These are phyloP conservation scores for Actinomortierella ambigua DNA, from an alignment of 371 early-diverging fungal species.

Conservation along the genomic window DNA sequence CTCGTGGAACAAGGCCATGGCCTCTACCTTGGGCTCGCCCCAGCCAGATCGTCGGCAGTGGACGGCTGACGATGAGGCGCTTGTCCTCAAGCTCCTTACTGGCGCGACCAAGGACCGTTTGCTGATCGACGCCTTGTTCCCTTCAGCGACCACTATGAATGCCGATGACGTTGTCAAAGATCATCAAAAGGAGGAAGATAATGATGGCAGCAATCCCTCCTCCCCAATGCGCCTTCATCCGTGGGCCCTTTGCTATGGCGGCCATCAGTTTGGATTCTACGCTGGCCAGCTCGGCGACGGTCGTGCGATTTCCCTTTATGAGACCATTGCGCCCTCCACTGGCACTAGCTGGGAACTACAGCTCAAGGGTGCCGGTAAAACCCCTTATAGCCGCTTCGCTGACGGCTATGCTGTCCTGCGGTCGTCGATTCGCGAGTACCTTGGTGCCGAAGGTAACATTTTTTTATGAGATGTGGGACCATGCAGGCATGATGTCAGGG, in stretches of 20 bases:
- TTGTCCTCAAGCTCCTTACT: constrained; percentile 25
- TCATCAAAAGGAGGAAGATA: background rate
- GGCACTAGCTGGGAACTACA: constrained; percentile 79
- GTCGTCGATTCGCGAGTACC: constrained; percentile 84
- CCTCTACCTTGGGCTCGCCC: constrained; percentile 14
- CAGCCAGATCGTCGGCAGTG: constrained; percentile 16
- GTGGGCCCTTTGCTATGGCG: constrained; percentile 88
- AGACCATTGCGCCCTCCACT: constrained; percentile 38
- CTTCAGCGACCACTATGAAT: too few species aligned
- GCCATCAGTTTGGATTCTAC: constrained; percentile 87
- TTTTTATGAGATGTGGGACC: too few species aligned
- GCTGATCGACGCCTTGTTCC: too few species aligned
- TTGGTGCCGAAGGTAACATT: constrained; percentile 80
- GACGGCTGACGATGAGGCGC: constrained; percentile 21
- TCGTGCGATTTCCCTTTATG: constrained; percentile 78
- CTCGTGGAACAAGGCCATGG: constrained; percentile 38
- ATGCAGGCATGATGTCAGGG: too few species aligned
- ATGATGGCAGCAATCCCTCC: constrained; percentile 11
- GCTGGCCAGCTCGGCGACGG: constrained; percentile 89
- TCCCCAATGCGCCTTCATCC: constrained; percentile 66
- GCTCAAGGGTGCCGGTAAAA: constrained; percentile 83
- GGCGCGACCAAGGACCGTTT: constrained; percentile 4
- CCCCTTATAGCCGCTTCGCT: constrained; percentile 87
- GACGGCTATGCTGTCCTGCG: constrained; percentile 89
- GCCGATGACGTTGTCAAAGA: constrained; percentile 7